Conservation (phyloP, 2,329 filamentous ascomycete species). For the Exophiala aquamarina region DNA sequence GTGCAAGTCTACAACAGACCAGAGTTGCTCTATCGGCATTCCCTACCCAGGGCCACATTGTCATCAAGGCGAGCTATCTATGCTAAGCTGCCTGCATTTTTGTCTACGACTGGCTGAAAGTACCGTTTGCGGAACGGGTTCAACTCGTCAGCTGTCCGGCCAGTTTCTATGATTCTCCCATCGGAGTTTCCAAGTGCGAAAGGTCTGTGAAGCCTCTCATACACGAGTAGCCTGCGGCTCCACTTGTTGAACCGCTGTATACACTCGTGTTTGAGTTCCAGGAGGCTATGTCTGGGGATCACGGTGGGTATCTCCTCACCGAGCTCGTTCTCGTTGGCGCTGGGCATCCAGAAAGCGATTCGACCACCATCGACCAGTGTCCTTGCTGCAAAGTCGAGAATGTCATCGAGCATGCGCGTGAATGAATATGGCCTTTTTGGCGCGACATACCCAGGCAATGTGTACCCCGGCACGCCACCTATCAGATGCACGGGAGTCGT, state of each 20-base stretch:
- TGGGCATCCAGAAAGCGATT: constrained; percentile 96
- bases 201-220: constrained; percentile 66
- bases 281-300: constrained; percentile 60
- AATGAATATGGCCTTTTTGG: constrained; percentile 94
- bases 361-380: constrained; percentile 77
- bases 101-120: constrained; percentile 22
- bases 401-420: constrained; percentile 82
- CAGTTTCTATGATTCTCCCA: constrained; percentile 45
- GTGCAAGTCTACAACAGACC: no score
- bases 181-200: constrained; percentile 16
- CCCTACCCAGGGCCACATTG: no score
- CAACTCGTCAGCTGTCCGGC: constrained; percentile 62
- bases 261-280: constrained; percentile 74
- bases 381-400: constrained; percentile 75
- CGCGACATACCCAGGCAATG: constrained; percentile 72
- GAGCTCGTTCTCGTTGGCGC: constrained; percentile 74
- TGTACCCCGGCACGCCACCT: constrained; percentile 68
- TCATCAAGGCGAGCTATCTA: no score
- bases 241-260: constrained; percentile 89
- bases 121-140: constrained; percentile 64
- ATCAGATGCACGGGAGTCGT: constrained; percentile 46
- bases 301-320: constrained; percentile 61
- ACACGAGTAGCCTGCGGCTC: constrained; percentile 87
- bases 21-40: no score
- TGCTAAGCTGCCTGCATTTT: constrained; percentile 1